Evolutionary conservation across 192 early-diverging fungal species (phyloP).

Genomic region (Backusella tarrabulga): DNA sequence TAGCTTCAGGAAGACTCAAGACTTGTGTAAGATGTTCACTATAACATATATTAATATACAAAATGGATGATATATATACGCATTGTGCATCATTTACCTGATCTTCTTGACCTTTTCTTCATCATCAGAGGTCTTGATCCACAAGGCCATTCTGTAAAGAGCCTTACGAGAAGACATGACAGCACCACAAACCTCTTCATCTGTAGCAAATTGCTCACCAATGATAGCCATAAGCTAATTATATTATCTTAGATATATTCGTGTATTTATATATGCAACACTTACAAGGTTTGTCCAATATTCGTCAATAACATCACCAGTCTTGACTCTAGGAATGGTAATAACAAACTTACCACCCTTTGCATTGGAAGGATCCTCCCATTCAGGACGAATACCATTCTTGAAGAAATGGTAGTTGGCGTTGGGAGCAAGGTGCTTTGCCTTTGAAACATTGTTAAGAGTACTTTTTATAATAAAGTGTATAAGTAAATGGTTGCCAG

Average conservation of each 20-base stretch:
- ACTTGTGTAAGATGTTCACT: slow-evolving; percentile 58
- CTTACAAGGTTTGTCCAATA: slow-evolving; percentile 84
- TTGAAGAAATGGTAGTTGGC: slow-evolving; percentile 97
- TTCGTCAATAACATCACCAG: slow-evolving; percentile 73
- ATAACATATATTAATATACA: neutral
- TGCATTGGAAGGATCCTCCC: slow-evolving; percentile 91
- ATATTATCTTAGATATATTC: slow-evolving; percentile 18
- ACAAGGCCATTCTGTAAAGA: slow-evolving; percentile 83
- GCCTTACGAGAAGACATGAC: slow-evolving; percentile 85
- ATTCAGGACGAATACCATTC: slow-evolving; percentile 86
- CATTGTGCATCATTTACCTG: slow-evolving; percentile 40
- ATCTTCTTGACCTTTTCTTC: slow-evolving; percentile 44
- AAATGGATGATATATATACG: too few species aligned
- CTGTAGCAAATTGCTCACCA: slow-evolving; percentile 80
- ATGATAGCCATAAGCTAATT: slow-evolving; percentile 80
- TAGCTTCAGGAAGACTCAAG: slow-evolving; percentile 39
- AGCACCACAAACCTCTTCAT: slow-evolving; percentile 83
- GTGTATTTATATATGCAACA: slow-evolving; percentile 3
- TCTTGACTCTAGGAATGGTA: slow-evolving; percentile 65
- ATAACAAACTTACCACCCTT: slow-evolving; percentile 92
- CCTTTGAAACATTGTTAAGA: slow-evolving; percentile 84
- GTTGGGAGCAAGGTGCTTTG: slow-evolving; percentile 66
- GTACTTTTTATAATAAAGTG: slow-evolving; percentile 35
- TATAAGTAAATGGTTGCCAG: neutral
- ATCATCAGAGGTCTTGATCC: slow-evolving; percentile 68